These are phyloP conservation scores for Combretum micranthum DNA, from an alignment of 345 rosid genomes.

Conservation along the genomic window DNA sequence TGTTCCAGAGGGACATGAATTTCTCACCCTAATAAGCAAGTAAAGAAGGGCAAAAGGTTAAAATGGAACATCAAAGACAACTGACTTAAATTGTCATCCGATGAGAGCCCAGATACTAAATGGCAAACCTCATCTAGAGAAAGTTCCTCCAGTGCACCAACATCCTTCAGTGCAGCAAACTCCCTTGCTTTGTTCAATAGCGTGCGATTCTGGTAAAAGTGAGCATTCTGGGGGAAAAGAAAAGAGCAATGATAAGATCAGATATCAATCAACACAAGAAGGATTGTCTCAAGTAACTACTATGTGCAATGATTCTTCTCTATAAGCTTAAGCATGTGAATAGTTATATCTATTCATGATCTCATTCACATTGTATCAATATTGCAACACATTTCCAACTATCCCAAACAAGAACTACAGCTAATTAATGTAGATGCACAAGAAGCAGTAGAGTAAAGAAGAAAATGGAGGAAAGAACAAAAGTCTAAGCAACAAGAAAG, in stretches of 20 bases:
- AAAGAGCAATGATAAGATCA: not conserved
- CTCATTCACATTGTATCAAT: too few species aligned
- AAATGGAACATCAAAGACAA: constrained; percentile 1
- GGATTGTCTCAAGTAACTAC: not conserved
- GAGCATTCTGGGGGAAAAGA: constrained; percentile 39
- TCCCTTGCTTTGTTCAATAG: constrained; percentile 49
- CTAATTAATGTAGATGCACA: too few species aligned
- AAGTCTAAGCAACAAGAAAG: too few species aligned
- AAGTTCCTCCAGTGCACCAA: constrained; percentile 50
- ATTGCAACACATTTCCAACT: too few species aligned
- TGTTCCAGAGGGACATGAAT: constrained; percentile 68
- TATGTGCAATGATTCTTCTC: not conserved
- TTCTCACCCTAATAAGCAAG: constrained; percentile 53
- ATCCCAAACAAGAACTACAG: too few species aligned
- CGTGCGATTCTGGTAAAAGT: constrained; percentile 35
- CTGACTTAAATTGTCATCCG: not conserved
- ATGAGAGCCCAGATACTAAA: not conserved
- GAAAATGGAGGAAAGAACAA: too few species aligned
- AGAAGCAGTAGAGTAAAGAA: too few species aligned
- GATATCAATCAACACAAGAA: not conserved
- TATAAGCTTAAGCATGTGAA: too few species aligned
- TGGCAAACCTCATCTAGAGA: constrained; percentile 40
- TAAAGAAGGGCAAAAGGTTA: constrained; percentile 10
- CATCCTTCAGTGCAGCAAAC: constrained; percentile 53
- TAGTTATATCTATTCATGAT: too few species aligned